These are phyloP conservation scores for Gossypium stocksii DNA, from an alignment of 345 rosid genomes.

Conservation along the genomic window DNA sequence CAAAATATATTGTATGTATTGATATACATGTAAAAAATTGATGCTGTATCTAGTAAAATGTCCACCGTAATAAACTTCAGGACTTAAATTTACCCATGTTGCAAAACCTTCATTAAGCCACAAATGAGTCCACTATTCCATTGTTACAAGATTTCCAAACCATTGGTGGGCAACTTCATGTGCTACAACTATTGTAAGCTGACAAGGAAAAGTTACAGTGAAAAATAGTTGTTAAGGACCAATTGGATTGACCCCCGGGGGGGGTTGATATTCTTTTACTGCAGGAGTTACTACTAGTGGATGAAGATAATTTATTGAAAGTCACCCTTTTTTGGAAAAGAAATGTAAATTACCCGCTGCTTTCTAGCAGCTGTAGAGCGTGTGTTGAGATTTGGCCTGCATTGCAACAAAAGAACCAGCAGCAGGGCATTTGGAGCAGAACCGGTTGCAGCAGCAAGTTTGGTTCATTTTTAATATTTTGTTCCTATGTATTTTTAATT, in stretches of 20 bases:
- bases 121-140: constrained; percentile 99
- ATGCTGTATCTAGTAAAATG: neutral
- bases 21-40: neutral
- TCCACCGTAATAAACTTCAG: constrained; percentile 1
- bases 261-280: neutral
- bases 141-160: constrained; percentile 99
- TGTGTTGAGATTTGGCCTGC: no score
- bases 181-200: constrained; percentile 94
- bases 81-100: constrained; percentile 68
- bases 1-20: constrained; percentile 3
- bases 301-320: neutral
- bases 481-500: no score
- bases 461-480: no score
- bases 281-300: neutral
- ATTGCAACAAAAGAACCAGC: no score
- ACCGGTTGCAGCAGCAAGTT: no score
- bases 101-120: constrained; percentile 99
- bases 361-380: constrained; percentile 93
- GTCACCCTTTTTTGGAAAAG: neutral
- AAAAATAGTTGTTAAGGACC: neutral
- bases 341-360: constrained; percentile 57
- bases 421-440: no score
- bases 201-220: constrained; percentile 20
- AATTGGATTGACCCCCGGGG: neutral
- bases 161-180: constrained; percentile 99